These are phyloP conservation scores for Termitomyces titanicus DNA, from an alignment of 768 basidiomycete genomes.

Conservation along the genomic window DNA sequence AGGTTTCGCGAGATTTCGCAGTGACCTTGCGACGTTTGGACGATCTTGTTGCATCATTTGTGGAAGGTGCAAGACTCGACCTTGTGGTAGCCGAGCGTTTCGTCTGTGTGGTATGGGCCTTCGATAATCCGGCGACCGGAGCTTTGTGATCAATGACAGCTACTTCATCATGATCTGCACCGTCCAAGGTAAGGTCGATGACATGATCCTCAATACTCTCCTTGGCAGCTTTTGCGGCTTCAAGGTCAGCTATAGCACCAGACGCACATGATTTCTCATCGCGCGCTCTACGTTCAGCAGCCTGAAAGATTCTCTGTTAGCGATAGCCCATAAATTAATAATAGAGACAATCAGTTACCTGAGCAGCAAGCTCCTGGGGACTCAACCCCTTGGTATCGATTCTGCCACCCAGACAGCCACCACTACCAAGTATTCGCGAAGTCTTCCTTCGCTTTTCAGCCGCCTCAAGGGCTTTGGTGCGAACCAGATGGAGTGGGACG, in stretches of 20 bases:
- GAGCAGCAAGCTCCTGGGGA: constrained; percentile 70
- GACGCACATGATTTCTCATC: constrained; percentile 79
- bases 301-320: constrained; percentile 40
- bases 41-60: neutral
- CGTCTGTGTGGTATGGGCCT: constrained; percentile 13
- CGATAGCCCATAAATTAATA: neutral
- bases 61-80: neutral
- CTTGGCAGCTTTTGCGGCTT: constrained; percentile 66
- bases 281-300: constrained; percentile 72
- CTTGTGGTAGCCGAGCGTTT: constrained; percentile 6
- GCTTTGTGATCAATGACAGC: constrained; percentile 19
- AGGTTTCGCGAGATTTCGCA: neutral
- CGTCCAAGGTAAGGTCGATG: constrained; percentile 55
- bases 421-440: constrained; percentile 41
- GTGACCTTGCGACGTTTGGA: constrained; percentile 6
- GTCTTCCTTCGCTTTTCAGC: constrained; percentile 68
- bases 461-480: constrained; percentile 67
- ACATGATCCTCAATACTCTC: constrained; percentile 59
- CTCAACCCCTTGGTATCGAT: constrained; percentile 39
- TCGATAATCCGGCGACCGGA: constrained; percentile 20
- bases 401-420: constrained; percentile 56
- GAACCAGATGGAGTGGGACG: constrained; percentile 61
- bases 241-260: constrained; percentile 49
- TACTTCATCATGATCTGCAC: constrained; percentile 33
- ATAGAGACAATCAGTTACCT: constrained; percentile 31